Evolutionary conservation across 2,329 filamentous ascomycete genomes (phyloP).

Genomic region (Aureobasidium sp.): DNA sequence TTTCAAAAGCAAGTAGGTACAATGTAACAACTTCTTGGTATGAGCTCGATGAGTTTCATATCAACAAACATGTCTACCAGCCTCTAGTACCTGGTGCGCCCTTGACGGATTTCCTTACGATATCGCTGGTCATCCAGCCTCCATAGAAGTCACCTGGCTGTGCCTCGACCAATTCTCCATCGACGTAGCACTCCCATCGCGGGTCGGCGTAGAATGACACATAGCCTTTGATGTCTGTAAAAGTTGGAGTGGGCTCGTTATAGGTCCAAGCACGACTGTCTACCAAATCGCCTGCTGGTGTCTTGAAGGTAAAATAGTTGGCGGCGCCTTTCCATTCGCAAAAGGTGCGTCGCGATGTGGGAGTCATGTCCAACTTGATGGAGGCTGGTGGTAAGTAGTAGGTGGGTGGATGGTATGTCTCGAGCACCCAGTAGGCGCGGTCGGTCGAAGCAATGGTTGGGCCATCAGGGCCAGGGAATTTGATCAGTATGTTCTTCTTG

Average conservation of each 20-base stretch:
- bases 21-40: not conserved
- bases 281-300: constrained; percentile 37
- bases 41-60: not conserved
- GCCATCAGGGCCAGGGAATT: constrained; percentile 47
- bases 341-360: constrained; percentile 42
- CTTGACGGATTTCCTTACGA: constrained; percentile 46
- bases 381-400: constrained; percentile 53
- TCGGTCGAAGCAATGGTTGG: constrained; percentile 52
- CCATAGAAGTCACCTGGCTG: constrained; percentile 58
- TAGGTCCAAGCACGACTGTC: constrained; percentile 54
- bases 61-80: constrained; percentile 19
- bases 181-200: constrained; percentile 54
- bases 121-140: constrained; percentile 56
- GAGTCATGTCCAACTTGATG: constrained; percentile 42
- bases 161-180: constrained; percentile 50
- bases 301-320: constrained; percentile 49
- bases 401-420: constrained; percentile 57
- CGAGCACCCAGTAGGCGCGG: constrained; percentile 55
- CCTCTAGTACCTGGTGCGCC: constrained; percentile 37
- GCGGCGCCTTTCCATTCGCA: constrained; percentile 58
- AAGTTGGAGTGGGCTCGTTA: constrained; percentile 46
- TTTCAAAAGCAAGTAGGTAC: not conserved
- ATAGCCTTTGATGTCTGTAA: constrained; percentile 48
- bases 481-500: constrained; percentile 36
- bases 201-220: constrained; percentile 55